phyloP scores from a whole-genome alignment of 2,329 filamentous ascomycete genomes.

The Aureobasidium sp. region DNA sequence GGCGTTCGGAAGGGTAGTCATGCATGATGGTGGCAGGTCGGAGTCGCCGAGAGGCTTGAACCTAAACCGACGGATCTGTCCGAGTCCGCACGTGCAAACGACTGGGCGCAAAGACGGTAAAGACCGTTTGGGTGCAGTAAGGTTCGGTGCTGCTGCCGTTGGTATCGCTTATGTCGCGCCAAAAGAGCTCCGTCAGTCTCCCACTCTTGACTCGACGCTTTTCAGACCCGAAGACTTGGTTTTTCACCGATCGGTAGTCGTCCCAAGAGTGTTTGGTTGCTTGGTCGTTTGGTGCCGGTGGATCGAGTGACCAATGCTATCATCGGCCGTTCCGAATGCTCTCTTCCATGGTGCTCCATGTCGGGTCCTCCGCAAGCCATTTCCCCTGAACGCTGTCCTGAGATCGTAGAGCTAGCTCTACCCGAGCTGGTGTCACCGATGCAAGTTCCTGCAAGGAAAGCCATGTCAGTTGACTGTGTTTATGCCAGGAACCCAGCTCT shows the following conservation, averaged over 20 bases:
- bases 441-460: constrained; percentile 42
- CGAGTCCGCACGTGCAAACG: constrained; percentile 5
- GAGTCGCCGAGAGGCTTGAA: not conserved
- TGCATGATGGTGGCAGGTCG: not conserved
- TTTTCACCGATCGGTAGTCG: not conserved
- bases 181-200: not conserved
- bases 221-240: not conserved
- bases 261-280: not conserved
- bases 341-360: constrained; percentile 38
- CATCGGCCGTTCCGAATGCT: constrained; percentile 14
- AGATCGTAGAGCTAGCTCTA: constrained; percentile 46
- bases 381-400: constrained; percentile 49
- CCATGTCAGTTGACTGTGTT: not conserved
- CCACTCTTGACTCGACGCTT: not conserved
- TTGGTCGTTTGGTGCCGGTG: not conserved
- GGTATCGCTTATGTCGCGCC: not conserved
- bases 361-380: constrained; percentile 54
- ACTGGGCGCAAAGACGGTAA: not conserved
- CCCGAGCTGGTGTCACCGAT: constrained; percentile 47
- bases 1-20: not conserved
- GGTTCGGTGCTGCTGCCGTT: not conserved
- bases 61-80: constrained; percentile 3
- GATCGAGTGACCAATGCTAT: not conserved
- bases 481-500: not conserved
- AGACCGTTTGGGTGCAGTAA: not conserved